Conservation (phyloP, 257 asterid species). For the Striga asiatica region DNA sequence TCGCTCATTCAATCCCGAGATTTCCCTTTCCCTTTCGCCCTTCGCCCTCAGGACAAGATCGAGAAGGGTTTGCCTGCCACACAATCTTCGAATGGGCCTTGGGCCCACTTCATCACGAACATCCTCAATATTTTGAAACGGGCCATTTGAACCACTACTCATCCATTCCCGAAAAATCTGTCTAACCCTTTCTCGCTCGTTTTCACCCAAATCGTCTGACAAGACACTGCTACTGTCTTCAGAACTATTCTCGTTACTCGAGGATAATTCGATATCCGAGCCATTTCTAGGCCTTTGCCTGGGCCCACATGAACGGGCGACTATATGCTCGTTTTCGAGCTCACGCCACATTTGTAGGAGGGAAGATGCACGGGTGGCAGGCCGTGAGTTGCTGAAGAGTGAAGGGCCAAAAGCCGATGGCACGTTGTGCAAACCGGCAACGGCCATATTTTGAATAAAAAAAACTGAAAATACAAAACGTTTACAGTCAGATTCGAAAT, state of each 20-base stretch:
- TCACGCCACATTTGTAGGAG: slow-evolving; percentile 76
- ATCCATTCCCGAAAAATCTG: slow-evolving; percentile 72
- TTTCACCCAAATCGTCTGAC: slow-evolving; percentile 68
- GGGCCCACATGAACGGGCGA: slow-evolving; percentile 26
- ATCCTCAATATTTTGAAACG: slow-evolving; percentile 40
- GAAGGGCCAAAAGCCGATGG: slow-evolving; percentile 37
- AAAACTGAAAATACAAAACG: neutral
- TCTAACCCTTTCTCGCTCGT: slow-evolving; percentile 69
- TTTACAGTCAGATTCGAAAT: no score
- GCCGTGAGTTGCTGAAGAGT: slow-evolving; percentile 33
- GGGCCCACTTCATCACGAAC: slow-evolving; percentile 44
- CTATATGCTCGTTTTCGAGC: slow-evolving; percentile 59
- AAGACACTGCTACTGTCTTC: slow-evolving; percentile 32
- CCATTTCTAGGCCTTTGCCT: slow-evolving; percentile 21
- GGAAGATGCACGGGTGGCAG: slow-evolving; percentile 42
- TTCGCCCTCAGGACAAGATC: slow-evolving; percentile 76
- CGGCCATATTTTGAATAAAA: slow-evolving; percentile 50
- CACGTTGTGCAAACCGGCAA: slow-evolving; percentile 53
- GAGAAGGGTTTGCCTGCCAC: slow-evolving; percentile 87
- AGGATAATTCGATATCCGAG: slow-evolving; percentile 24
- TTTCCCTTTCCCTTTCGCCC: slow-evolving; percentile 59
- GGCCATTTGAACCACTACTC: slow-evolving; percentile 35
- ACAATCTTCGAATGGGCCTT: slow-evolving; percentile 48
- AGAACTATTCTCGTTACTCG: slow-evolving; percentile 24
- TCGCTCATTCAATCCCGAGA: slow-evolving; percentile 39